Evolutionary conservation across 768 basidiomycete species (phyloP), one percentile per base, ranked within the genome.

Genomic region (Termitomyces bulborhizus): DNA sequence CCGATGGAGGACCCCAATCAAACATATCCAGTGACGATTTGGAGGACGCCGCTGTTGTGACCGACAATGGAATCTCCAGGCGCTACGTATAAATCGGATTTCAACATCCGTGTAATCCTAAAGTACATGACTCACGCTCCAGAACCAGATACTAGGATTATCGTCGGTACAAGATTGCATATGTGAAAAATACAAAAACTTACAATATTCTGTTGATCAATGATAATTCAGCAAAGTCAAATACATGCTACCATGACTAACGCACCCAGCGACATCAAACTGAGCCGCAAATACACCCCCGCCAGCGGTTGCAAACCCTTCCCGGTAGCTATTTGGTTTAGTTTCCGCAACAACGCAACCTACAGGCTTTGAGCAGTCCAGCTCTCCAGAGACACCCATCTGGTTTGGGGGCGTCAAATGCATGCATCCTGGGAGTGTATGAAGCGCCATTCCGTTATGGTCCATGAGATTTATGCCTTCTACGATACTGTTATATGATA

Each of bases 201-300:
- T 47, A 69, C 69, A 67, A 70, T 32, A 70, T 66, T 41, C 62
- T 64, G 53, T 24, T 62, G 51, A 18, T 15, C 24, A 13, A 41
- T 26, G 31, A 55, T 27, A 18, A 16, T 46, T 46, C n/a, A 40
- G 45, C 11, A 13, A 46, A 39, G 15, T 31, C 32, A 37, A 46
- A 52, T 15, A 53, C 31, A 6, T 50, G 42, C 32, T 46, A 29
- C 27, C 4, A 29, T 26, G 7, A 29, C 2, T 6, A 34, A 54
- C 64, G 44, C 26, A 65, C 54, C 76, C 76, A 34, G 72, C 61
- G 24, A 69, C 69, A 41, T 86, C 88, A 60, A 90, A 81, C 65
- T 90, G 88, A 2, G 85, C 77, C 5, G 88, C 88, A 60, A 77
- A 93, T 12, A 88, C 81, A 13, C 92, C 92, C 26, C 92, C 91